Evolutionary conservation across 345 rosid genomes (phyloP).

Genomic region (Syzygium jambos): DNA sequence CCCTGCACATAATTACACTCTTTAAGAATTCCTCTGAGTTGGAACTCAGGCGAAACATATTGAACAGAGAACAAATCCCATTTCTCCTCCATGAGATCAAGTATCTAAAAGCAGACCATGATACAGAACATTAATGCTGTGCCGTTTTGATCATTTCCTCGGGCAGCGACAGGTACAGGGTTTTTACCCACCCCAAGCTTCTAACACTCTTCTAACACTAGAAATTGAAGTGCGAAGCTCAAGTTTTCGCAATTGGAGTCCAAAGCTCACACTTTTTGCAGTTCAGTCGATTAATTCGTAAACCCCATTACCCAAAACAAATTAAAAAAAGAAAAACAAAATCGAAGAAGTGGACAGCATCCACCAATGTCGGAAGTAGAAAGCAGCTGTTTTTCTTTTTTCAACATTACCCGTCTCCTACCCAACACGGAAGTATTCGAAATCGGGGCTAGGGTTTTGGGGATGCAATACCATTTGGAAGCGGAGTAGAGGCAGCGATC

Average conservation of each 20-base stretch:
- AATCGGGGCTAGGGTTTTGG: slow-evolving; percentile 12
- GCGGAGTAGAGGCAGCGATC: slow-evolving; percentile 91
- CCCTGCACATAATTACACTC: slow-evolving; percentile 34
- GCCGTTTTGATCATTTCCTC: not conserved
- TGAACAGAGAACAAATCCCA: not conserved
- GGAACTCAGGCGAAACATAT: not conserved
- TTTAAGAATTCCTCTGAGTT: not conserved
- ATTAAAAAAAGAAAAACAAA: not conserved
- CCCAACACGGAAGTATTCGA: not conserved
- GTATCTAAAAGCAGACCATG: not conserved
- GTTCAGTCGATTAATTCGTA: not conserved
- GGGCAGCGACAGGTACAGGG: not conserved
- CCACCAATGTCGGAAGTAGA: not conserved
- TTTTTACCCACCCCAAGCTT: not conserved
- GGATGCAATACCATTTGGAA: slow-evolving; percentile 54
- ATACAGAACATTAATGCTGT: not conserved
- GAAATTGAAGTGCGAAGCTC: not conserved
- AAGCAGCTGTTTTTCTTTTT: not conserved
- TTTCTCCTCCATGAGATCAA: not conserved
- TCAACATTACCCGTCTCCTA: not conserved
- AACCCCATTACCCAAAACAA: not conserved
- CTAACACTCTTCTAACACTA: not conserved
- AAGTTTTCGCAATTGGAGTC: not conserved
- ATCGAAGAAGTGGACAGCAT: not conserved
- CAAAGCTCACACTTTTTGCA: not conserved